Evolutionary conservation across 495 filamentous ascomycete genomes (phyloP), one percentile per base, ranked within the genome.

Genomic region (Xylaria telfairii): DNA sequence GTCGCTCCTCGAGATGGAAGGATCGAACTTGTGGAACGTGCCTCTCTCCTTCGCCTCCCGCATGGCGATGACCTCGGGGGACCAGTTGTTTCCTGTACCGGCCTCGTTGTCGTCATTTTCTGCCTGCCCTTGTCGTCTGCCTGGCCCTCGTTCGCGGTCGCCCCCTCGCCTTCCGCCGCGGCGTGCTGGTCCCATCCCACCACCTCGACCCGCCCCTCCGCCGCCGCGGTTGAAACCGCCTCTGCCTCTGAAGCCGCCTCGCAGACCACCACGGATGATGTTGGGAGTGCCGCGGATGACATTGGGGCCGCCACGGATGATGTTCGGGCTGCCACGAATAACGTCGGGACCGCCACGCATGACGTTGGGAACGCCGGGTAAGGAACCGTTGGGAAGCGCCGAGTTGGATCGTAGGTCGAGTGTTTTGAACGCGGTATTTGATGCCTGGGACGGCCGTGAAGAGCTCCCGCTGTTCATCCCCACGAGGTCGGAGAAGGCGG

Each of bases 271-370:
- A 46, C 76, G 63, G 46, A 76, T 75, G 56, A 75, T 65, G 34
- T 71, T 71, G 19, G 69, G 64, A 4, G 56, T 53, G 44, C 62
- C 28, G 24, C n/a, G n/a, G n/a, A n/a, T n/a, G n/a, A n/a, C n/a
- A n/a, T n/a, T n/a, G n/a, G n/a, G 68, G 4, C 73, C 72, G 34
- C 74, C 74, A 46, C 76, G 63, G 46, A 76, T 75, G 56, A 75
- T 65, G 34, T 71, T 71, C n/a, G n/a, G n/a, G n/a, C n/a, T n/a
- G n/a, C n/a, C n/a, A n/a, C n/a, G n/a, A n/a, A n/a, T n/a, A n/a
- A n/a, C n/a, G n/a, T n/a, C n/a, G n/a, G 19, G 68, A 8, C 73
- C 72, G 34, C 74, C 74, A 46, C 76, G 63, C 39, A 76, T 75
- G 56, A 75, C 61, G 34, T 71, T 71, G 19, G 69, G 64, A 4